Conservation (phyloP, 108 stramenopile species). For the Discostella pseudostelligera region DNA sequence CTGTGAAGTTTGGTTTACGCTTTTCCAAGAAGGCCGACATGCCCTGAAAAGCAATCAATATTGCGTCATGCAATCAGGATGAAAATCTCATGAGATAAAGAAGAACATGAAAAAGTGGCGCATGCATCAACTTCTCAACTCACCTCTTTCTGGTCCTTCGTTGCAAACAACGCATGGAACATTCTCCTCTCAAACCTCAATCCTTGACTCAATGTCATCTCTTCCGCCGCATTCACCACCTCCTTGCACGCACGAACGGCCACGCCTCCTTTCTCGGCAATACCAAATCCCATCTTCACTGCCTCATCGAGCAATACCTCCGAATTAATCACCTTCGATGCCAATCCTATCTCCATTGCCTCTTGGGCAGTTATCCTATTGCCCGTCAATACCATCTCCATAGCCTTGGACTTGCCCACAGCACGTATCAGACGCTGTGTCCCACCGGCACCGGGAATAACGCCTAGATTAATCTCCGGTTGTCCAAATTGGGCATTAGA, state of each 20-base stretch:
- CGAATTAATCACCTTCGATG: constrained; percentile 83
- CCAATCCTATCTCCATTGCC: constrained; percentile 87
- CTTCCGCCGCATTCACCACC: constrained; percentile 96
- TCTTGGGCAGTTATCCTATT: constrained; percentile 89
- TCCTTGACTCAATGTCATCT: constrained; percentile 90
- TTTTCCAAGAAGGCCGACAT: constrained; percentile 87
- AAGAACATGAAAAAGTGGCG: not conserved
- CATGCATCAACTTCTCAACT: constrained; percentile 1
- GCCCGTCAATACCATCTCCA: constrained; percentile 97
- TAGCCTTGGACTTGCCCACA: constrained; percentile 97
- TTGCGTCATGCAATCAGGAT: not conserved
- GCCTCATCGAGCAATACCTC: constrained; percentile 84
- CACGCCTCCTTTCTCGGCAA: constrained; percentile 89
- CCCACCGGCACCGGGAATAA: constrained; percentile 95
- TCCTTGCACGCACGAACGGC: constrained; percentile 91
- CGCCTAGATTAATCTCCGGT: constrained; percentile 97
- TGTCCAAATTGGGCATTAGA: constrained; percentile 95
- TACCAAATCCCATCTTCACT: constrained; percentile 85
- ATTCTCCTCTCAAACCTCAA: constrained; percentile 93
- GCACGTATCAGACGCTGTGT: constrained; percentile 95
- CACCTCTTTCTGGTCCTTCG: constrained; percentile 97
- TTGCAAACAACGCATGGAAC: constrained; percentile 96
- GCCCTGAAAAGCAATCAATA: constrained; percentile 20
- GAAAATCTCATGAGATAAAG: too few relatives aligned
- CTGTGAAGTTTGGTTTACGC: constrained; percentile 67